Evolutionary conservation across 2,329 filamentous ascomycete genomes (phyloP).

Genomic region (Thielaviopsis ethacetica): DNA sequence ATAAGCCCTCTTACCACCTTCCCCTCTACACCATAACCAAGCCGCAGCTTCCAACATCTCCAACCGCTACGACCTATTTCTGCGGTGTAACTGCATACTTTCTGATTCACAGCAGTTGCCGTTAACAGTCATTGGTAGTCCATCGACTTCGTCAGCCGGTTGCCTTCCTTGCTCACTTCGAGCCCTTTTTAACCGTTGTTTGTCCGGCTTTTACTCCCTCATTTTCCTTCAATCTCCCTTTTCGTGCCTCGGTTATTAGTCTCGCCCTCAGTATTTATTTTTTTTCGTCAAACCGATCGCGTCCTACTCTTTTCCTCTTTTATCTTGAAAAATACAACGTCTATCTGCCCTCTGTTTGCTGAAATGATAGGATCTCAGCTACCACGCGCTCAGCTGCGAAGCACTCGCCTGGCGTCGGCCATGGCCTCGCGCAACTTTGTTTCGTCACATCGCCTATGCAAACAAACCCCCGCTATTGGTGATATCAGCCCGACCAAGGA

Average conservation of each 20-base stretch:
- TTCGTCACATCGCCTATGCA: slow-evolving; percentile 18
- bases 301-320: not conserved
- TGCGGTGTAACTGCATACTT: not conserved
- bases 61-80: not conserved
- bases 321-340: not conserved
- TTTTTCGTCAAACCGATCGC: not conserved
- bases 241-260: not conserved
- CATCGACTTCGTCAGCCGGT: not conserved
- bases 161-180: not conserved
- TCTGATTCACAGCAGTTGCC: not conserved
- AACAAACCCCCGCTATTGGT: slow-evolving; percentile 57
- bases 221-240: not conserved
- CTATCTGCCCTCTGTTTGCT: slow-evolving; percentile 3
- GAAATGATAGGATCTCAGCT: slow-evolving; percentile 4
- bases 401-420: slow-evolving; percentile 26
- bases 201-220: not conserved
- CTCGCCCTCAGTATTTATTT: not conserved
- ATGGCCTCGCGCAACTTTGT: not conserved
- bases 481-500: slow-evolving; percentile 56
- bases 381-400: slow-evolving; percentile 15
- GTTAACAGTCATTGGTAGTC: not conserved
- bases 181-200: not conserved
- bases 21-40: not conserved
- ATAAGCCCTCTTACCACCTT: not conserved
- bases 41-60: not conserved